Conservation (phyloP, 2,329 filamentous ascomycete species). For the Botrytis medusae region DNA sequence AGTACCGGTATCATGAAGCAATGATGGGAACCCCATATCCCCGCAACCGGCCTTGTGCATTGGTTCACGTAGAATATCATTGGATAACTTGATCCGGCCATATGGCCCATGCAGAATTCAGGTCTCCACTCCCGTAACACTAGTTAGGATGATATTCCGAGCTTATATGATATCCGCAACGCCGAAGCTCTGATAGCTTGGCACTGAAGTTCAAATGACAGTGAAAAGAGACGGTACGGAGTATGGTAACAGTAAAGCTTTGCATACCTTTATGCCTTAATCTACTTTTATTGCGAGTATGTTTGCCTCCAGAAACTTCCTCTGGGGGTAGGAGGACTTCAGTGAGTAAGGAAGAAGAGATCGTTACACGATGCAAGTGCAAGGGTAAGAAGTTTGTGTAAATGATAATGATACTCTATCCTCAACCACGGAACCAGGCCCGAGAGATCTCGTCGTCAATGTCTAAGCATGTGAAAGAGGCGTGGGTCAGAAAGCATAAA, state of each 20-base stretch:
- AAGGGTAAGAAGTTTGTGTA: not conserved
- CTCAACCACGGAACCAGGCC: slow-evolving; percentile 1
- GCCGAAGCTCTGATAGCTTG: slow-evolving; percentile 18
- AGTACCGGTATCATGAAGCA: slow-evolving; percentile 19
- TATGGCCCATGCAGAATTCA: slow-evolving; percentile 31
- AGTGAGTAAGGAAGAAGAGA: not conserved
- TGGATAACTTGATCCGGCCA: slow-evolving; percentile 30
- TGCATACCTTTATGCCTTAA: slow-evolving; percentile 9
- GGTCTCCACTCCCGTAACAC: slow-evolving; percentile 30
- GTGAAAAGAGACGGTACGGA: not conserved
- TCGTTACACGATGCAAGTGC: not conserved
- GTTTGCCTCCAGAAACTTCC: not conserved
- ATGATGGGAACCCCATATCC: slow-evolving; percentile 28
- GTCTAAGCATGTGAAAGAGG: slow-evolving; percentile 12
- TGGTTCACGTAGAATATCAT: not conserved
- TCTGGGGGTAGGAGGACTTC: not conserved
- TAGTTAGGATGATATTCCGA: slow-evolving; percentile 30
- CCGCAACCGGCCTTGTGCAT: slow-evolving; percentile 31
- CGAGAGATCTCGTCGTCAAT: not conserved
- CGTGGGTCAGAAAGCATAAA: not conserved
- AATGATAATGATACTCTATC: not conserved
- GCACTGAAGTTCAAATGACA: not conserved
- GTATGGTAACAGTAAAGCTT: not conserved
- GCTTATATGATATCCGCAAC: slow-evolving; percentile 26
- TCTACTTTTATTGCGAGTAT: not conserved